These are phyloP conservation scores for Acer yangbiense DNA, from an alignment of 345 rosid species.

Conservation along the genomic window DNA sequence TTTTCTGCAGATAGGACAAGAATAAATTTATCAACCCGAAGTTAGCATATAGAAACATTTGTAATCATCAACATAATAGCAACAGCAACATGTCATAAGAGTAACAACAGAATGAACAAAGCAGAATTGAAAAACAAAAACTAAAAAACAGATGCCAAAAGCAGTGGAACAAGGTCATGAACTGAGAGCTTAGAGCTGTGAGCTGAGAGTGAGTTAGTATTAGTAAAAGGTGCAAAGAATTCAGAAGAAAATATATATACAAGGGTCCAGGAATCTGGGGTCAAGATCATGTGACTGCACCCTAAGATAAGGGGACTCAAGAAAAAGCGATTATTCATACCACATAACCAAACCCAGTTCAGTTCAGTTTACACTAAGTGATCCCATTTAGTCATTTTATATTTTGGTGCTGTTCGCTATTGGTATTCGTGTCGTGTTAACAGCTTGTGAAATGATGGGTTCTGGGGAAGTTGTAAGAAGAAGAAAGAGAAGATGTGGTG, in stretches of 20 bases:
- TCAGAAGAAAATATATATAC: constrained; percentile 50
- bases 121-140: constrained; percentile 1
- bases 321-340: not conserved
- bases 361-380: not conserved
- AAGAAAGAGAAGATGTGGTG: constrained; percentile 15
- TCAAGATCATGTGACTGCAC: constrained; percentile 61
- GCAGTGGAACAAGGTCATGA: not conserved
- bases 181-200: not conserved
- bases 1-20: not conserved
- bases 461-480: constrained; percentile 19
- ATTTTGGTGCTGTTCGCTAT: too few species aligned
- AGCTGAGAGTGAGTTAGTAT: not conserved
- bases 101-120: too few species aligned
- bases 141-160: constrained; percentile 23
- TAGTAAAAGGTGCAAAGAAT: constrained; percentile 35
- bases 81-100: too few species aligned
- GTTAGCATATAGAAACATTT: not conserved
- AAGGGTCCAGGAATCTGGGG: constrained; percentile 96
- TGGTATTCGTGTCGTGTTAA: not conserved
- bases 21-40: not conserved
- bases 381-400: too few species aligned
- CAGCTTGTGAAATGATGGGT: constrained; percentile 34
- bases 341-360: not conserved
- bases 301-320: constrained; percentile 39
- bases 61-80: not conserved